Conservation (phyloP, 2,329 filamentous ascomycete species). For the Zymoseptoria ardabiliae region DNA sequence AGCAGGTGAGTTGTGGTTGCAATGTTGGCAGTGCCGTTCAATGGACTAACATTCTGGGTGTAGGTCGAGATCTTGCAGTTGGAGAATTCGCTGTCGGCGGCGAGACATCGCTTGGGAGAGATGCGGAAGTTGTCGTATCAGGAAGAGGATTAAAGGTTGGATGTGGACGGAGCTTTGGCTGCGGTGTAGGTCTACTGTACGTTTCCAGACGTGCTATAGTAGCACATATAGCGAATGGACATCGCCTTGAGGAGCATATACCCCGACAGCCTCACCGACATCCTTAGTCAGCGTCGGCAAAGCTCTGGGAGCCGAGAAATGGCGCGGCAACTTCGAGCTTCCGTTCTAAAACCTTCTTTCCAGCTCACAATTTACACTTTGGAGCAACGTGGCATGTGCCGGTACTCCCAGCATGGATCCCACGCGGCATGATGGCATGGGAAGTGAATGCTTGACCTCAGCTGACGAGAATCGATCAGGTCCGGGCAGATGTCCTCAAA, state of each 20-base stretch:
- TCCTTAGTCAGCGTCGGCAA: background rate
- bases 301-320: background rate
- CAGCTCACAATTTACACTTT: background rate
- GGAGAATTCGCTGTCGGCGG: constrained; percentile 75
- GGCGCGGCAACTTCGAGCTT: background rate
- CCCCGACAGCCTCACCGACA: background rate
- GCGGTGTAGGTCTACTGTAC: background rate
- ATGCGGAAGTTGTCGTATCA: constrained; percentile 97
- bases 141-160: constrained; percentile 51
- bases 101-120: constrained; percentile 79
- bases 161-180: background rate
- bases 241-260: background rate
- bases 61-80: constrained; percentile 96
- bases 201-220: background rate
- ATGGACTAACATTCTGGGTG: constrained; percentile 8
- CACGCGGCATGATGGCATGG: background rate
- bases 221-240: background rate
- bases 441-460: background rate
- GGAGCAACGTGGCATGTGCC: background rate
- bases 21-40: background rate
- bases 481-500: background rate
- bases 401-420: background rate
- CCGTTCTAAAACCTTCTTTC: background rate
- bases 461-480: background rate
- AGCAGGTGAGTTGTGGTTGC: constrained; percentile 63